These are phyloP conservation scores for Aspergillus nanangensis DNA, from an alignment of 495 filamentous ascomycete species.

Conservation along the genomic window DNA sequence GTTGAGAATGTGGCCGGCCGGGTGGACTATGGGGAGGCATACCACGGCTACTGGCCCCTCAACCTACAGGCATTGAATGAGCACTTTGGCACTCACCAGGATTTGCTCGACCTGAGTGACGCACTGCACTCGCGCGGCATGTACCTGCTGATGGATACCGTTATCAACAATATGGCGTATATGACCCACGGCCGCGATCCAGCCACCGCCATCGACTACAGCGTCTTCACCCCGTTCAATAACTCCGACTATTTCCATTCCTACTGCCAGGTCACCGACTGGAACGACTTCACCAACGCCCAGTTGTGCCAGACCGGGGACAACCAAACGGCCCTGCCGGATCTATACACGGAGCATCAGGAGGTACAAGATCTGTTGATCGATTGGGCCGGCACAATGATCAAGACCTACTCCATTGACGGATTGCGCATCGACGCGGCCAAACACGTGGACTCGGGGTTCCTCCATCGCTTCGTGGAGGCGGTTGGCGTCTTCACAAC, in stretches of 20 bases:
- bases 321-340: conserved; percentile 55
- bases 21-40: conserved; percentile 51
- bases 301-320: conserved; percentile 60
- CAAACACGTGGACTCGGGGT: conserved; percentile 65
- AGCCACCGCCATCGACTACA: conserved; percentile 55
- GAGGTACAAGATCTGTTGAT: conserved; percentile 51
- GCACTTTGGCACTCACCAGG: conserved; percentile 60
- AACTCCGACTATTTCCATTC: conserved; percentile 58
- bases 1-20: conserved; percentile 53
- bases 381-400: conserved; percentile 58
- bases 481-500: conserved; percentile 58
- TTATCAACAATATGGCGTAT: conserved; percentile 70
- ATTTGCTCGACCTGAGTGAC: conserved; percentile 57
- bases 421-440: conserved; percentile 73
- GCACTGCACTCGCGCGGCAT: conserved; percentile 60
- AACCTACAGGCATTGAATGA: conserved; percentile 62
- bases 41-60: conserved; percentile 73
- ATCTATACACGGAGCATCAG: conserved; percentile 61
- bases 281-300: conserved; percentile 48
- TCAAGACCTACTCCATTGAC: conserved; percentile 68
- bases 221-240: conserved; percentile 61
- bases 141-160: conserved; percentile 73
- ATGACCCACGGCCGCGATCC: conserved; percentile 46
- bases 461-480: conserved; percentile 53
- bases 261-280: conserved; percentile 60